phyloP scores from a whole-genome alignment of 345 rosid species.

The Gynandropsis gynandra region DNA sequence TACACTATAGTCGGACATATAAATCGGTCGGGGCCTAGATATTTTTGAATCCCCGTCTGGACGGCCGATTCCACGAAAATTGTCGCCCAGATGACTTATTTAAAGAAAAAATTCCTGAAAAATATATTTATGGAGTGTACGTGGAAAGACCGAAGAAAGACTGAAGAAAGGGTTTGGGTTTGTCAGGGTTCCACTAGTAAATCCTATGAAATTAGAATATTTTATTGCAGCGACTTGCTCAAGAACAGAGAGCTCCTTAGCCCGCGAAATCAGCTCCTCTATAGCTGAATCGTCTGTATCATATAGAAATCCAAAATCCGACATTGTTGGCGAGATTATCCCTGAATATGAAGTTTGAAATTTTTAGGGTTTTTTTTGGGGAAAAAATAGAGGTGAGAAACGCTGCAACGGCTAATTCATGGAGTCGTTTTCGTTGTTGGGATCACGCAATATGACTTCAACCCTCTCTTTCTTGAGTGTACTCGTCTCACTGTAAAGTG shows the following conservation, averaged over 20 bases:
- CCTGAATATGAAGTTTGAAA: neutral
- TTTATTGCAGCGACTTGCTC: constrained; percentile 77
- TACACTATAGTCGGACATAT: too few species aligned
- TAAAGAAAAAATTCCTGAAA: too few species aligned
- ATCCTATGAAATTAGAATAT: constrained; percentile 46
- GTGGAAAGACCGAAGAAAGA: too few species aligned
- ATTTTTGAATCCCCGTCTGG: too few species aligned
- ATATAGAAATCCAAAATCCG: constrained; percentile 50
- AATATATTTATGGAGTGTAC: too few species aligned
- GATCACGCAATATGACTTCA: constrained; percentile 11
- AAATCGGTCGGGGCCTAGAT: too few species aligned
- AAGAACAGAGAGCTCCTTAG: constrained; percentile 59
- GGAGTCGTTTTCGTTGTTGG: constrained; percentile 19
- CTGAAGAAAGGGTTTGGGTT: too few species aligned
- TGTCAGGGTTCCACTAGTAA: too few species aligned
- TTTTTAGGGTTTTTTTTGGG: constrained; percentile 14
- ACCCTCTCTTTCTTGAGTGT: constrained; percentile 6
- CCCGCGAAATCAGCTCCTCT: constrained; percentile 61
- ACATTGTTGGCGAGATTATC: constrained; percentile 31
- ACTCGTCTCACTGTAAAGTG: neutral
- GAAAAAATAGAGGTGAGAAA: constrained; percentile 2
- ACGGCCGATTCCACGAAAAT: too few species aligned
- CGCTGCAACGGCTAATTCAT: constrained; percentile 47
- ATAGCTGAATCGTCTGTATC: constrained; percentile 77
- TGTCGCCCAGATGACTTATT: too few species aligned